A percentile compares a stretch with the other conserved stretches of the same genome.
Conservation (phyloP, 768 basidiomycete genomes). For the Pisolithus microcarpus region DNA sequence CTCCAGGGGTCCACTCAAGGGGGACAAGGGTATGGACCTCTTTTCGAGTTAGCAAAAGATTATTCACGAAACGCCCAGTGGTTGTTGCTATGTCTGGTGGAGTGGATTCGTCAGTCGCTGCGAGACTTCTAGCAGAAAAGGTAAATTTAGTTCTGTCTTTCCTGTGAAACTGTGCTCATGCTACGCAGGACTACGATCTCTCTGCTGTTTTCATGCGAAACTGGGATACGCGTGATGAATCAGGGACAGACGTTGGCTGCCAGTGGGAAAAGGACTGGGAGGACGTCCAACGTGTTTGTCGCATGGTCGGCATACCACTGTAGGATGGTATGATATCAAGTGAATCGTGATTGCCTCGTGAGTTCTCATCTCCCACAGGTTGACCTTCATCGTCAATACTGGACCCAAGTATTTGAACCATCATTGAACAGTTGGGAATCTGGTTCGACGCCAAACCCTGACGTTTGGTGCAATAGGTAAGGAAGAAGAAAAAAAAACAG, state of each 20-base stretch:
- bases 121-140: conserved; percentile 63
- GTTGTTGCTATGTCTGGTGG: conserved; percentile 93
- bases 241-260: conserved; percentile 71
- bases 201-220: conserved; percentile 94
- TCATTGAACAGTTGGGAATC: conserved; percentile 68
- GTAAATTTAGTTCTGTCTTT: conserved; percentile 28
- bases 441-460: conserved; percentile 87
- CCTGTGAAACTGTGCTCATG: not conserved
- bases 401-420: conserved; percentile 87
- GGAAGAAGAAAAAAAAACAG: conserved; percentile 6
- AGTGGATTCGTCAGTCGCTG: conserved; percentile 88
- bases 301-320: conserved; percentile 65
- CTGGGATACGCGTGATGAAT: conserved; percentile 86
- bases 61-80: conserved; percentile 38
- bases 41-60: not conserved
- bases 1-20: conserved; percentile 14
- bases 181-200: conserved; percentile 63
- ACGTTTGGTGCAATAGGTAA: conserved; percentile 86
- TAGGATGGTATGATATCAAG: conserved; percentile 43
- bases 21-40: conserved; percentile 20
- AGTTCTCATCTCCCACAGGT: conserved; percentile 38
- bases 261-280: conserved; percentile 97
- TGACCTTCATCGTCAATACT: conserved; percentile 87
- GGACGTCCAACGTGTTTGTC: conserved; percentile 80
- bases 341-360: not conserved